phyloP scores from a whole-genome alignment of 495 filamentous ascomycete genomes.

The Pyrenula aspistea region DNA sequence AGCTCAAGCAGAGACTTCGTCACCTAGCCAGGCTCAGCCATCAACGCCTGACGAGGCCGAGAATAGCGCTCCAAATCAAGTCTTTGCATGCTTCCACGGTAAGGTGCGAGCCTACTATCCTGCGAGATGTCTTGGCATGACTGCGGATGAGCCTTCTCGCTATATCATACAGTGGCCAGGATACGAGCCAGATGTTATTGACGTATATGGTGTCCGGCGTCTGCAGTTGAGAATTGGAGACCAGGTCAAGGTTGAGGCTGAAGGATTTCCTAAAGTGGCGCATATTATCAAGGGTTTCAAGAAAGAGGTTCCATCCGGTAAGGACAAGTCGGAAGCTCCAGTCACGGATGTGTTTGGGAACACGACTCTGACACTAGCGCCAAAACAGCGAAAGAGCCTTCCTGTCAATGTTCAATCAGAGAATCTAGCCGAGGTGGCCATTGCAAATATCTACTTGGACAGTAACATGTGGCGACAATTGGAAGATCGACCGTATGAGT shows the following conservation, averaged over 20 bases:
- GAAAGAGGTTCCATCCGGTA: not conserved
- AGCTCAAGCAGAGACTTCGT: not conserved
- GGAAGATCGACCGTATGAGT: constrained; percentile 29
- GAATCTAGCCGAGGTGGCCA: constrained; percentile 28
- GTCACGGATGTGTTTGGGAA: constrained; percentile 36
- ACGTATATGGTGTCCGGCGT: constrained; percentile 28
- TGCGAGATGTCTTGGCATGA: constrained; percentile 33
- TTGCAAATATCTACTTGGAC: constrained; percentile 35
- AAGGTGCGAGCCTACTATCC: constrained; percentile 36
- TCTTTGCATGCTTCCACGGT: constrained; percentile 39
- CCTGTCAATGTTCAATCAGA: constrained; percentile 19
- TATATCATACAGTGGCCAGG: not conserved
- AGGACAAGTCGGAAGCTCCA: constrained; percentile 23
- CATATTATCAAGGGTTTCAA: constrained; percentile 32
- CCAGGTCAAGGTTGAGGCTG: constrained; percentile 38
- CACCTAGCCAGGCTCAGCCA: not conserved
- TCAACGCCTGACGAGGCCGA: constrained; percentile 2
- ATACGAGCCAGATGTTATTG: constrained; percentile 24
- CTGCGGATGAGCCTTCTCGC: constrained; percentile 8
- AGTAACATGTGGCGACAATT: constrained; percentile 36
- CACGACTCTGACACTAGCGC: constrained; percentile 25
- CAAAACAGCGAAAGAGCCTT: constrained; percentile 36
- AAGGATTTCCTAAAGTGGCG: constrained; percentile 28
- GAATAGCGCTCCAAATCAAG: constrained; percentile 29
- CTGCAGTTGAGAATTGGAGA: constrained; percentile 37